A percentile compares a stretch with the other conserved stretches of the same genome.
phyloP scores from a whole-genome alignment of 2,329 filamentous ascomycete species.

The Fusarium acutatum region DNA sequence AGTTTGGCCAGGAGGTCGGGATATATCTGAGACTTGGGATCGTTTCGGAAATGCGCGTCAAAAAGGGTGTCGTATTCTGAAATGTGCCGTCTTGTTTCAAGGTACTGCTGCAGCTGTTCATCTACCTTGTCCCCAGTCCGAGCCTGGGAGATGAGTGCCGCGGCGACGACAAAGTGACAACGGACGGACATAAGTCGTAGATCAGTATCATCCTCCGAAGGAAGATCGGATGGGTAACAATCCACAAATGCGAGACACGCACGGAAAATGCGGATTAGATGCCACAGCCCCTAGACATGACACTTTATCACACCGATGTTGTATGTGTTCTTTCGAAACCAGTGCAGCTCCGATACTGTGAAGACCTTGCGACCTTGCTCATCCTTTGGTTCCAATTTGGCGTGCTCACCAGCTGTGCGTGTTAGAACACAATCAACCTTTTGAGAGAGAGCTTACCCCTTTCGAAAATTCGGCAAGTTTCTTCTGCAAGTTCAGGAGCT shows the following conservation, averaged over 20 bases:
- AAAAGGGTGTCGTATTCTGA: constrained; percentile 68
- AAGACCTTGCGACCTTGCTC: constrained; percentile 61
- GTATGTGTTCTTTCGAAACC: constrained; percentile 86
- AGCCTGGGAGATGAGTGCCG: constrained; percentile 60
- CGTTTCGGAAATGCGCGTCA: constrained; percentile 54
- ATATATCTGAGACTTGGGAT: constrained; percentile 50
- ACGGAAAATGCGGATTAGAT: constrained; percentile 65
- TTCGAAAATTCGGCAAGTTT: constrained; percentile 63
- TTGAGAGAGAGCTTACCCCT: constrained; percentile 45
- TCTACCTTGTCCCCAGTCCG: constrained; percentile 60
- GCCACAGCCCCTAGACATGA: constrained; percentile 60
- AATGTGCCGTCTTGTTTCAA: constrained; percentile 67
- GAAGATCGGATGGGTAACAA: constrained; percentile 59
- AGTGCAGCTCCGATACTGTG: constrained; percentile 73
- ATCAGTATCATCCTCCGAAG: constrained; percentile 54
- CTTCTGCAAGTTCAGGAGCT: constrained; percentile 46
- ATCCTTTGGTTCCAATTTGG: constrained; percentile 49
- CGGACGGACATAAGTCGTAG: constrained; percentile 69
- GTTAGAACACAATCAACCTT: constrained; percentile 12
- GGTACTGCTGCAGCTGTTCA: constrained; percentile 67
- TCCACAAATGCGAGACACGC: constrained; percentile 62
- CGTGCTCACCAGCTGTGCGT: constrained; percentile 39
- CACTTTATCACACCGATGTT: constrained; percentile 75
- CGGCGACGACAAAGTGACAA: constrained; percentile 73
- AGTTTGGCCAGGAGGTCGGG: constrained; percentile 69